Evolutionary conservation across 768 basidiomycete species (phyloP), one percentile per base, ranked within the genome.

Genomic region (Dictyophora rubrovolvata): DNA sequence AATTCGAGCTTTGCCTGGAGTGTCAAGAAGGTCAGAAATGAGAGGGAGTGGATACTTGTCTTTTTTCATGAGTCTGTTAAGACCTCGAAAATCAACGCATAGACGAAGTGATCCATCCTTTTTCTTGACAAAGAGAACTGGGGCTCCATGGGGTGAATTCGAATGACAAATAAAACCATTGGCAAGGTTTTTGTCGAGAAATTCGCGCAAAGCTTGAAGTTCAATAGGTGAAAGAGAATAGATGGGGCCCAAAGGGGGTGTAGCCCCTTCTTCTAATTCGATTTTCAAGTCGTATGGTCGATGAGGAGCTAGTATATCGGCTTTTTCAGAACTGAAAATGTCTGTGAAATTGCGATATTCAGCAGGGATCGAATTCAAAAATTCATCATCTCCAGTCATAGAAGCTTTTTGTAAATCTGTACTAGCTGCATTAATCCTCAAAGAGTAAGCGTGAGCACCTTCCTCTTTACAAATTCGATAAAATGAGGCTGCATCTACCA

Each of bases 101-200:
- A 68, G 62, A 1, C 67, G 57, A 3, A 69, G 64, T 5, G 68
- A 66, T 11, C 74, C 71, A 60, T 68, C 69, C 60, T 74, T 74
- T 52, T 68, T 67, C 21, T 65, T 46, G 28, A 69, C 66, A 48
- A 69, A 69, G 36, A 70, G 63, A 21, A 71, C 50, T 1, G 67
- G 69, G 55, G 69, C 61, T 0, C 58, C 66, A 8, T 55, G 58
- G 1, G 69, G 61, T 5, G 70, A 70, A 22, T 64, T 61, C 0
- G 70, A 71, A 14, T 54, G 64, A 0, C 67, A 64, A 50, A 77
- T 76, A 53, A 69, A 71, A 1, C 75, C 76, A 47, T 66, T 68
- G 1, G 42, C 47, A 46, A 77, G 68, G 51, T 77, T 69, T 16
- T 68, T 61, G n/a, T 76, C 66, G 33, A 77, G 54, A 59, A 70